Percentiles rank a stretch among this genome's conserved stretches.
Conservation (phyloP, 345 rosid species). For the Murraya paniculata region DNA sequence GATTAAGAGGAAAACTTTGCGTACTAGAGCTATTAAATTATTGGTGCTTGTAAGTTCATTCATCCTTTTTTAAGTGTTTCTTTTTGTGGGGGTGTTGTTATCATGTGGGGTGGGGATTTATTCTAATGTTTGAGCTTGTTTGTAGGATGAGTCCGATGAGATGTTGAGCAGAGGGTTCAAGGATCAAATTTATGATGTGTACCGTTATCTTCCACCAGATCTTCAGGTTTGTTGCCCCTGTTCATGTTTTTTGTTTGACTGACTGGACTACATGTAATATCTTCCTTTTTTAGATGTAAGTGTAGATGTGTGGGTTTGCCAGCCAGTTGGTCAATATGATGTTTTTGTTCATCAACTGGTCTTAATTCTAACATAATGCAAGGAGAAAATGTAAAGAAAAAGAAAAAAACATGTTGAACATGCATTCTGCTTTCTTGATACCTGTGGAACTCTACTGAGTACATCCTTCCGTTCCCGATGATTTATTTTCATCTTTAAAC, state of each 20-base stretch:
- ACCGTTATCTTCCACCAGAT: constrained; percentile 95
- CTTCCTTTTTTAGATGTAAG: neutral
- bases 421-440: neutral
- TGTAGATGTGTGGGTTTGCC: neutral
- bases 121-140: neutral
- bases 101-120: neutral
- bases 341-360: neutral
- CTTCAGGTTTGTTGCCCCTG: constrained; percentile 65
- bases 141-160: constrained; percentile 89
- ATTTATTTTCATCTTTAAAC: neutral
- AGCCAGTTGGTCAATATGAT: neutral
- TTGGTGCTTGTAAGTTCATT: constrained; percentile 14
- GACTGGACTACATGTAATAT: neutral
- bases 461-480: neutral
- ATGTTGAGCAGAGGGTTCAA: constrained; percentile 99
- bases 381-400: neutral
- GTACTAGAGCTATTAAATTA: constrained; percentile 71
- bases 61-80: neutral
- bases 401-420: neutral
- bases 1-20: constrained; percentile 94
- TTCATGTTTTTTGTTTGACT: neutral
- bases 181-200: constrained; percentile 96
- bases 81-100: neutral
- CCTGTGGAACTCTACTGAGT: neutral
- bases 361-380: neutral